Percentiles rank a stretch among this genome's conserved stretches.
Evolutionary conservation across 1,139 yeast genomes (phyloP).

Genomic region (Candida sojae): DNA sequence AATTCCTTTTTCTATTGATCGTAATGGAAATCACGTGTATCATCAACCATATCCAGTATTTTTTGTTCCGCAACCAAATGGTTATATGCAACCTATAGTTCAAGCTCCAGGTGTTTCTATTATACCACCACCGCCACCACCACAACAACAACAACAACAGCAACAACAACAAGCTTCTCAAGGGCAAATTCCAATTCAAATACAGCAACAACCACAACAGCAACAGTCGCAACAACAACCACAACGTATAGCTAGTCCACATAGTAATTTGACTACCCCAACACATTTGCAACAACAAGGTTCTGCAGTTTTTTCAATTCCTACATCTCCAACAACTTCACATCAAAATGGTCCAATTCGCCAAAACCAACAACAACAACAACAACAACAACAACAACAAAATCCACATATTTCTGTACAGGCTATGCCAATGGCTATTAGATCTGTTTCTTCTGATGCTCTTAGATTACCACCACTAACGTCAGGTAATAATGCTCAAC

Average conservation of each 20-base stretch:
- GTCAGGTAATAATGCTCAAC: constrained; percentile 10
- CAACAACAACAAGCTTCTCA: constrained; percentile 5
- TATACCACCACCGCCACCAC: constrained; percentile 11
- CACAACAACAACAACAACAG: constrained; percentile 12
- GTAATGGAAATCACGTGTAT: constrained; percentile 37
- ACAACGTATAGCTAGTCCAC: constrained; percentile 8
- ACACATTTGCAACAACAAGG: constrained; percentile 21
- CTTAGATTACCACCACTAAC: constrained; percentile 12
- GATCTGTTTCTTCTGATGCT: constrained; percentile 14
- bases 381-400: constrained; percentile 7
- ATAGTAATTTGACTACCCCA: constrained; percentile 11
- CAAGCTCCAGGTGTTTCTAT: constrained; percentile 9
- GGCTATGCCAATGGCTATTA: constrained; percentile 7
- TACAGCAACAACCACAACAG: neutral
- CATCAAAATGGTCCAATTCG: constrained; percentile 8
- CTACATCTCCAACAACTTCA: constrained; percentile 27
- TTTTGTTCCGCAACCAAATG: constrained; percentile 27
- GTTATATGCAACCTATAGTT: constrained; percentile 13
- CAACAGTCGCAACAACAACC: constrained; percentile 13
- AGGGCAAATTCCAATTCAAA: neutral
- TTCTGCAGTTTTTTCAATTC: constrained; percentile 26
- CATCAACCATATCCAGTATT: constrained; percentile 40
- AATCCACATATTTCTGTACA: neutral
- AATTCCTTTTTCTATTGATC: constrained; percentile 35
- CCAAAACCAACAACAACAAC: constrained; percentile 5